phyloP scores from a whole-genome alignment of 1,284 basidiomycete genomes.

The Rhodofomes roseus region DNA sequence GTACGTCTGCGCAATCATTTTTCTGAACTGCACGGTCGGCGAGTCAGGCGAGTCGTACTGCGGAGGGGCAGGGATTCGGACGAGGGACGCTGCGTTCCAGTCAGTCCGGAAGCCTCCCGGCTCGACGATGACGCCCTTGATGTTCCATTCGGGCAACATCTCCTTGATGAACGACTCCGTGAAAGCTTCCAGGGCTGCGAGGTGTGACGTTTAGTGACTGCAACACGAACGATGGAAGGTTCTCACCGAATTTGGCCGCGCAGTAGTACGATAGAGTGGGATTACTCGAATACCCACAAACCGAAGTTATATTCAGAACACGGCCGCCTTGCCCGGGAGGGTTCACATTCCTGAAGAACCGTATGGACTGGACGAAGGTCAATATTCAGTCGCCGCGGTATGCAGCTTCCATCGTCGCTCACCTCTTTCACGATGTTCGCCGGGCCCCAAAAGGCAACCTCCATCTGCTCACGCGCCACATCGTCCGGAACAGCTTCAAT shows the following conservation, averaged over 20 bases:
- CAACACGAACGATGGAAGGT: not conserved
- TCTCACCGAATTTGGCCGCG: constrained; percentile 34
- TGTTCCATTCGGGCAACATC: constrained; percentile 29
- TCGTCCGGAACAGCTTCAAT: constrained; percentile 32
- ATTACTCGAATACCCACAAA: constrained; percentile 29
- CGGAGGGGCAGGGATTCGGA: constrained; percentile 9
- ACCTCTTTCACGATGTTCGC: constrained; percentile 25
- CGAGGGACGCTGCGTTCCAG: constrained; percentile 17
- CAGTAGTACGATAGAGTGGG: constrained; percentile 29
- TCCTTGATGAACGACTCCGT: constrained; percentile 27
- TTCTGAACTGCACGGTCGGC: constrained; percentile 6
- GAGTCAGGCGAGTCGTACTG: constrained; percentile 17
- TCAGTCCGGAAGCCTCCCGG: constrained; percentile 33
- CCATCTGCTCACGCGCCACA: constrained; percentile 25
- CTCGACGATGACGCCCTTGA: constrained; percentile 33
- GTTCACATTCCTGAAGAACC: constrained; percentile 26
- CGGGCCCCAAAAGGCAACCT: constrained; percentile 34
- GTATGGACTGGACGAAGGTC: too few relatives aligned
- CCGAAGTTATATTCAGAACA: constrained; percentile 32
- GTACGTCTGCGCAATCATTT: not conserved
- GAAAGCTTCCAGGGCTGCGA: constrained; percentile 32
- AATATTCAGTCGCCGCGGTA: too few relatives aligned
- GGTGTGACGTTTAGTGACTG: not conserved
- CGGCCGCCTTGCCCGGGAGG: constrained; percentile 26
- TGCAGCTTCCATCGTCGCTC: too few relatives aligned